These are phyloP conservation scores for Aspergillus funiculosus DNA, from an alignment of 495 filamentous ascomycete genomes.

Conservation along the genomic window DNA sequence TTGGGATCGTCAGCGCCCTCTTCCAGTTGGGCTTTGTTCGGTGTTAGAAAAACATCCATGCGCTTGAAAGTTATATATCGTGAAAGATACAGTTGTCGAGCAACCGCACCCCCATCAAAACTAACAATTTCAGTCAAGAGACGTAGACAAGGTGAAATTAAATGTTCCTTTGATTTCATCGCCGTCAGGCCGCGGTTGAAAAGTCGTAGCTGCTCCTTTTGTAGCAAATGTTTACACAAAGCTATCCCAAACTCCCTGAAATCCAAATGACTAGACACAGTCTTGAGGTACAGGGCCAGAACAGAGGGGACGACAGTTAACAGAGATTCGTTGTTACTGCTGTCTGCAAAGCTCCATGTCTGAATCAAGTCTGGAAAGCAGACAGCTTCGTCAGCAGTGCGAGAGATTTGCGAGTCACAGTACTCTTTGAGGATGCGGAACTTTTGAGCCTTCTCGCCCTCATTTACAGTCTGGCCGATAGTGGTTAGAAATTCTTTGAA, in stretches of 20 bases:
- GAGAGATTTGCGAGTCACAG: slow-evolving; percentile 59
- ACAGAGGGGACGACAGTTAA: slow-evolving; percentile 69
- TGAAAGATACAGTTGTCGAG: slow-evolving; percentile 61
- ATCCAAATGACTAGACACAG: slow-evolving; percentile 63
- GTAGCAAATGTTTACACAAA: slow-evolving; percentile 67
- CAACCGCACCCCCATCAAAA: slow-evolving; percentile 75
- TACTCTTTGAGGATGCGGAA: slow-evolving; percentile 64
- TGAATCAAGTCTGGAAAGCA: slow-evolving; percentile 71
- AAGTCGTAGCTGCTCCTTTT: slow-evolving; percentile 65
- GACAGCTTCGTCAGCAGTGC: slow-evolving; percentile 48
- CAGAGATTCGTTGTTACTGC: slow-evolving; percentile 66
- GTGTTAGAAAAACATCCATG: slow-evolving; percentile 50
- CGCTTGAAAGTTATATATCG: slow-evolving; percentile 68
- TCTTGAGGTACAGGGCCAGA: slow-evolving; percentile 68
- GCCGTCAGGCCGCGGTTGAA: slow-evolving; percentile 66
- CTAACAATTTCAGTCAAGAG: slow-evolving; percentile 71
- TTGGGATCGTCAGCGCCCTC: slow-evolving; percentile 48
- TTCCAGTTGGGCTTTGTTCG: slow-evolving; percentile 42
- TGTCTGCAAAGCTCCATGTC: slow-evolving; percentile 69
- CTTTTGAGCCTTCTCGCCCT: slow-evolving; percentile 44
- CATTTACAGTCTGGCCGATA: slow-evolving; percentile 49
- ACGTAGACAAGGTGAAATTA: slow-evolving; percentile 77
- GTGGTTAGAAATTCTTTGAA: slow-evolving; percentile 72
- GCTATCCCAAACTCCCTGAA: slow-evolving; percentile 63
- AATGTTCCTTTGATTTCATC: slow-evolving; percentile 68